A percentile compares a stretch with the other conserved stretches of the same genome.
phyloP scores from a whole-genome alignment of 331 rosid species.

The Dryas integrifolia region DNA sequence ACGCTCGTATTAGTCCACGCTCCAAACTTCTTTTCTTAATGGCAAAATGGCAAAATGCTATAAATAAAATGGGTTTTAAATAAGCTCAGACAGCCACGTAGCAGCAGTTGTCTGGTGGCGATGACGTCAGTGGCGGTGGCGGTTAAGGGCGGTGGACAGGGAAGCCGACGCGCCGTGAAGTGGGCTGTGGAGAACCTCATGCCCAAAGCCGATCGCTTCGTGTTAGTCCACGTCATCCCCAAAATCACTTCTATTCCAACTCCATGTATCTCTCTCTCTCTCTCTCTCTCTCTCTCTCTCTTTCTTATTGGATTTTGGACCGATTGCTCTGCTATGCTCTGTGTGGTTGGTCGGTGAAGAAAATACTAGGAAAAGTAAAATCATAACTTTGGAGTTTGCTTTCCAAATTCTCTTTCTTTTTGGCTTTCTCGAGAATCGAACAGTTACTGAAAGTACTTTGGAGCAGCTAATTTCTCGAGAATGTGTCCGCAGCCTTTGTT shows the following conservation, averaged over 20 bases:
- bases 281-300: background rate
- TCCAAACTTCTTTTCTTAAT: too few species aligned
- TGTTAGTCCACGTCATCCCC: slow-evolving; percentile 84
- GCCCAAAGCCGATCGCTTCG: slow-evolving; percentile 64
- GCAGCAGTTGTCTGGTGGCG: background rate
- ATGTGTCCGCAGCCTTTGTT: too few species aligned
- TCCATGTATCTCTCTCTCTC: slow-evolving; percentile 43
- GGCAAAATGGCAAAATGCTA: too few species aligned
- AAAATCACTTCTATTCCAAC: slow-evolving; percentile 66
- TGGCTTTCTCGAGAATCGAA: background rate
- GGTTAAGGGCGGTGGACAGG: slow-evolving; percentile 47
- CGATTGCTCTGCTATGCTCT: background rate
- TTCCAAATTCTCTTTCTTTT: background rate
- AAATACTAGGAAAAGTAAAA: background rate
- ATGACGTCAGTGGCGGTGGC: slow-evolving; percentile 78
- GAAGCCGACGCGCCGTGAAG: slow-evolving; percentile 72
- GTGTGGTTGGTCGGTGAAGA: slow-evolving; percentile 16
- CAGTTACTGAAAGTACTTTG: background rate
- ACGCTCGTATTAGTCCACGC: too few species aligned
- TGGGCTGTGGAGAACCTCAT: slow-evolving; percentile 80
- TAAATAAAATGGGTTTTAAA: background rate
- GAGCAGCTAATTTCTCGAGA: too few species aligned
- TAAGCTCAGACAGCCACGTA: background rate
- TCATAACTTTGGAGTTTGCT: background rate
- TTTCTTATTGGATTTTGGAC: background rate